Evolutionary conservation across 306 rosid genomes (phyloP), one percentile per base, ranked within the genome.

Genomic region (Vicia villosa): DNA sequence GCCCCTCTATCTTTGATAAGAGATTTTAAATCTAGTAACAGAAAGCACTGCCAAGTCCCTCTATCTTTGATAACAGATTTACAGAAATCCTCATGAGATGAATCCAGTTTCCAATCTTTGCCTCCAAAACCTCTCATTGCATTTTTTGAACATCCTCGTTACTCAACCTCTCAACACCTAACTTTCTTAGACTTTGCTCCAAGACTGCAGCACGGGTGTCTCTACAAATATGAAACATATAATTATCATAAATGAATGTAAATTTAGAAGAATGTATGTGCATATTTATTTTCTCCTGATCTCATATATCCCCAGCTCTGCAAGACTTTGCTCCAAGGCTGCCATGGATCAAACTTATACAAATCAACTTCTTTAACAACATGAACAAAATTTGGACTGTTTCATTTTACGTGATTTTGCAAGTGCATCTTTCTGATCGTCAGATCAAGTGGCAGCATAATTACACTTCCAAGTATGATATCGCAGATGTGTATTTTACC

Each of bases 61-160:
- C n/a, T n/a, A n/a, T n/a, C n/a, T n/a, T n/a, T n/a, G n/a, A n/a
- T n/a, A n/a, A n/a, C n/a, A n/a, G n/a, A n/a, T n/a, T 84, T 91
- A 94, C 97, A 75, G 97, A 81, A 73, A 94, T 94, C 49, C 99
- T 85, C 99, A 94, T 89, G 80, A 80, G 87, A 75, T 94, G 99
- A 78, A 87, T 87, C 99, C 99, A 94, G 69, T 91, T 94, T 79
- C 95, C 99, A 74, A 94, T 94, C 90, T 94, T 94, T 42, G 98
- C 87, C 89, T 94, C 99, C 88, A 94, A 81, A 87, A 84, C 92
- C 80, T 94, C 99, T 97, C 99, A 94, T 72, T 91, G 99, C 99
- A 94, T 94, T 82, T 86, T 94, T 79, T 94, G 99, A 72, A 94
- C 97, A 75, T 94, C 99, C 49, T 94, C 99, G 78, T 89, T 94